Evolutionary conservation across 1,284 basidiomycete genomes (phyloP).

Genomic region (Heterobasidion parviporum): DNA sequence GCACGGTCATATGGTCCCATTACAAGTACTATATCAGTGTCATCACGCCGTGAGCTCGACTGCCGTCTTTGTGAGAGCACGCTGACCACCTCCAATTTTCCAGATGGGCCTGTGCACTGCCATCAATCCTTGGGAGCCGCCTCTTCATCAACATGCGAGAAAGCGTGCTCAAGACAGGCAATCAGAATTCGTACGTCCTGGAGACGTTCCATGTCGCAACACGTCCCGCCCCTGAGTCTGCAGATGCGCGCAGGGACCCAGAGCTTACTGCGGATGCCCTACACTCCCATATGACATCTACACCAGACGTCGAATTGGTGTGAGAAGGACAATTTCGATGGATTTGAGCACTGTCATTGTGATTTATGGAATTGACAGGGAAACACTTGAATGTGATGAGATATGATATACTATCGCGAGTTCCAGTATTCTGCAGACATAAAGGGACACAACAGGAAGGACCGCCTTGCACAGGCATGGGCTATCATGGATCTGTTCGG

Average conservation of each 20-base stretch:
- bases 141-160: slow-evolving; percentile 13
- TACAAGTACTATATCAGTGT: slow-evolving; percentile 17
- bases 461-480: no score
- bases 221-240: background rate
- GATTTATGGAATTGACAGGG: no score
- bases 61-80: background rate
- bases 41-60: slow-evolving; percentile 18
- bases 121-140: slow-evolving; percentile 13
- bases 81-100: background rate
- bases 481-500: no score
- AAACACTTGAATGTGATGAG: no score
- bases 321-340: no score
- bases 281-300: background rate
- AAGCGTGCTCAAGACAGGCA: background rate
- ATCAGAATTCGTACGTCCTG: background rate
- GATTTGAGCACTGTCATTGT: no score
- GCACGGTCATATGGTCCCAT: slow-evolving; percentile 17
- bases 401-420: no score
- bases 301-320: no score
- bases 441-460: no score
- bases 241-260: background rate
- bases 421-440: no score
- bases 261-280: background rate
- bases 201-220: background rate
- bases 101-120: slow-evolving; percentile 19